phyloP scores from a whole-genome alignment of 805 yeast species.

The Nakazawaea anatomiae region DNA sequence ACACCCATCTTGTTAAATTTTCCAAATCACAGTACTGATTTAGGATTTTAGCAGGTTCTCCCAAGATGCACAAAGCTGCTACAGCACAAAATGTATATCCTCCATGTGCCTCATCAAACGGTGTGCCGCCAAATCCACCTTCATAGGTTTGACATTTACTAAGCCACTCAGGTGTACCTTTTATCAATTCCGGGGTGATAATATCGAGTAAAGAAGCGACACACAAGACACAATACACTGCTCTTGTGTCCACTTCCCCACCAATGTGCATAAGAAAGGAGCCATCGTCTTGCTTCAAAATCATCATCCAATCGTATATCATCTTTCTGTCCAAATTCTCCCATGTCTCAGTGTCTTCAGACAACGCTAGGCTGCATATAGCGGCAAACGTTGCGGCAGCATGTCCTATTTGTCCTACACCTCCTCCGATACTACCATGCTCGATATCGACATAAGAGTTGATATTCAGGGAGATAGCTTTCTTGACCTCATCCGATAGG shows the following conservation, averaged over 20 bases:
- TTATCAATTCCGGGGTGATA: conserved; percentile 50
- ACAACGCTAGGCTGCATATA: conserved; percentile 50
- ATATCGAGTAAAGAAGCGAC: conserved; percentile 63
- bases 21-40: conserved; percentile 38
- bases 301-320: conserved; percentile 59
- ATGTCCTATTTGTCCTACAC: conserved; percentile 75
- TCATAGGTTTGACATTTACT: conserved; percentile 78
- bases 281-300: conserved; percentile 63
- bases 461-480: conserved; percentile 24
- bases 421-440: conserved; percentile 82
- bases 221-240: conserved; percentile 81
- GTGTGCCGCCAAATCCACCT: conserved; percentile 90
- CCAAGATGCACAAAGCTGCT: conserved; percentile 50
- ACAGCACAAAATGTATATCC: conserved; percentile 93
- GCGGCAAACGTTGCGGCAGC: conserved; percentile 82
- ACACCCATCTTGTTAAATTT: conserved; percentile 58
- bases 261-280: conserved; percentile 67
- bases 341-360: conserved; percentile 38
- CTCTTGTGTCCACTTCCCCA: conserved; percentile 85
- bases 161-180: conserved; percentile 55
- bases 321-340: conserved; percentile 34
- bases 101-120: conserved; percentile 90
- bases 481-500: conserved; percentile 18
- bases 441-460: conserved; percentile 22
- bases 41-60: conserved; percentile 28